Evolutionary conservation across 345 rosid genomes (phyloP).

Genomic region (Salix koriyanagi): DNA sequence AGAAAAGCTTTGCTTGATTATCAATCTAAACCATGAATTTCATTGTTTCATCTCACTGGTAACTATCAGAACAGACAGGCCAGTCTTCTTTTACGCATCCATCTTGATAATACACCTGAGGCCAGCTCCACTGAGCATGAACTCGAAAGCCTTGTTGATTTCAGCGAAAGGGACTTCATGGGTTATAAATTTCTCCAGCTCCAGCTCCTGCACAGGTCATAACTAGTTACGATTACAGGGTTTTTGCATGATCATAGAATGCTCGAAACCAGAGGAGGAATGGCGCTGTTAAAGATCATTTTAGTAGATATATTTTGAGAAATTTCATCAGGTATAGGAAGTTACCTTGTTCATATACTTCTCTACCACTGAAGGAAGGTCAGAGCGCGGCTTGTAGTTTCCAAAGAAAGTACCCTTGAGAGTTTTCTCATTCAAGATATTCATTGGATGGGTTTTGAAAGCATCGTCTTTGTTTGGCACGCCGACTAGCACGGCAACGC

Average conservation of each 20-base stretch:
- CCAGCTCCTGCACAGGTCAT: constrained; percentile 34
- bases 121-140: constrained; percentile 46
- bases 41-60: not conserved
- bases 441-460: constrained; percentile 58
- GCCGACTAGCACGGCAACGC: constrained; percentile 71
- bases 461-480: constrained; percentile 60
- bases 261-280: not conserved
- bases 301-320: not conserved
- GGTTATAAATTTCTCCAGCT: constrained; percentile 46
- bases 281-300: not conserved
- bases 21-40: no score
- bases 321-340: not conserved
- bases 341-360: constrained; percentile 57
- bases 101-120: constrained; percentile 44
- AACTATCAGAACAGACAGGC: not conserved
- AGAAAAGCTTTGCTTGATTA: no score
- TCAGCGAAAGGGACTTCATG: constrained; percentile 45
- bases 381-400: constrained; percentile 60
- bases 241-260: not conserved
- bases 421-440: constrained; percentile 56
- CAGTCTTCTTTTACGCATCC: constrained; percentile 15
- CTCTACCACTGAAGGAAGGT: constrained; percentile 60
- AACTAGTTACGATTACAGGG: not conserved
- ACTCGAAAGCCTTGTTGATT: constrained; percentile 52
- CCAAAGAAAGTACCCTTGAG: constrained; percentile 69